Base-by-base conservation (phyloP, 2,329 filamentous ascomycete genomes). In the Apiospora rasikravindrae region DNA sequence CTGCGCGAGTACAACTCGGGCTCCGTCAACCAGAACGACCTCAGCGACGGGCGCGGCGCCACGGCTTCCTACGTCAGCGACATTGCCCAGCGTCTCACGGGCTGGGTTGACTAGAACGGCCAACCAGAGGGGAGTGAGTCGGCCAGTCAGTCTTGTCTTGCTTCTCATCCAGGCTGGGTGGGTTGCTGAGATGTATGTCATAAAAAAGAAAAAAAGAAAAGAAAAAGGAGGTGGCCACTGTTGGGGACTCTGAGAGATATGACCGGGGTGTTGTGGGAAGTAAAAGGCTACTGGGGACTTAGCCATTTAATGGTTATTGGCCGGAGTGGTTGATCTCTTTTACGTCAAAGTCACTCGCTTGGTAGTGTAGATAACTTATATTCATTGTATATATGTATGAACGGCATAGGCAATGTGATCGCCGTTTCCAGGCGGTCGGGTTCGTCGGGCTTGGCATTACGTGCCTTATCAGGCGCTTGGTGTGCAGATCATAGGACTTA, bases 1-100 rank as follows among this genome's bases (percentile, higher is more conserved):
- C 77, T 83, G 33, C 80, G 82, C 68, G 78, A 78, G 67, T 84
- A 84, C 77, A 84, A 84, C 78, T 83, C 82, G 7, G 83, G 83
- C 53, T 77, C 75, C 42, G 79, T 83, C 69, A 77, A 83, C 76
- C 53, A 73, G 29, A 71, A 74, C 70, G 75, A 85, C 75, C 78
- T 84, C 42, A 82, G 80, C 73, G 77, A 82, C 64, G 80, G 77
- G 47, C 71, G 71, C n/a, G 81, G 82, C 29, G 82, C 82, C 29
- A 83, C 82, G 24, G 57, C 74, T 66, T 75, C 73, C 76, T 84
- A 83, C 75, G 82, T 84, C 74, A 82, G 80, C 70, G 82, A 83
- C 73, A 74, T 83, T 73, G 80, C 82, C 47, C 82, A 83, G 72
- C 79, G 82, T 67, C 79, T 84, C 22, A 77, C 77, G 42, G 81